Evolutionary conservation across 1,139 yeast species (phyloP).

Genomic region (Yamadazyma dushanensis): DNA sequence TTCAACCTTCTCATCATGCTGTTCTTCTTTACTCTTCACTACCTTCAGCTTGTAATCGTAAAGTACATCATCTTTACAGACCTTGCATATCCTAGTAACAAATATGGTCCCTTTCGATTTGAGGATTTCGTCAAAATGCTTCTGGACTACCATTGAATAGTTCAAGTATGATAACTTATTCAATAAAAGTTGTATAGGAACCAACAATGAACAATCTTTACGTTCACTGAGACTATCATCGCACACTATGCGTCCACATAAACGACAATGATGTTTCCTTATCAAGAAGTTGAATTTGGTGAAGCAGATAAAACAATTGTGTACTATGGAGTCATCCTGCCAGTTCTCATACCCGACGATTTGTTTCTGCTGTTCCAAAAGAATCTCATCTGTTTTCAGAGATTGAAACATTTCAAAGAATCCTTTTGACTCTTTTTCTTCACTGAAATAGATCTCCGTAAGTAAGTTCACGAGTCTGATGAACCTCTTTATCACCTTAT

Average conservation of each 20-base stretch:
- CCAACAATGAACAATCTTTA: slow-evolving; percentile 65
- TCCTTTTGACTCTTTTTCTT: slow-evolving; percentile 4
- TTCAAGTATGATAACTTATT: slow-evolving; percentile 40
- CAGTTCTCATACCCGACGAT: slow-evolving; percentile 46
- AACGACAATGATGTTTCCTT: slow-evolving; percentile 84
- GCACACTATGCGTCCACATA: slow-evolving; percentile 84
- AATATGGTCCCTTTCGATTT: slow-evolving; percentile 15
- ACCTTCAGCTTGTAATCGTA: slow-evolving; percentile 50
- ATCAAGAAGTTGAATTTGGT: slow-evolving; percentile 55
- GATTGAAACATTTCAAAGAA: slow-evolving; percentile 5
- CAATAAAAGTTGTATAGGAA: slow-evolving; percentile 55
- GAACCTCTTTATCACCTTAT: slow-evolving; percentile 65
- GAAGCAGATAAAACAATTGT: slow-evolving; percentile 66
- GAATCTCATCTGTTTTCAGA: slow-evolving; percentile 4
- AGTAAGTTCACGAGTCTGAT: slow-evolving; percentile 38
- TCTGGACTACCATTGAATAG: slow-evolving; percentile 31
- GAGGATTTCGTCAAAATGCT: slow-evolving; percentile 18
- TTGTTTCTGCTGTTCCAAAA: slow-evolving; percentile 36
- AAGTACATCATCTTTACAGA: slow-evolving; percentile 66
- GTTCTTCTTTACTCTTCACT: background rate
- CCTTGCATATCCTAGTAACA: slow-evolving; percentile 55
- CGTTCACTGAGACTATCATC: slow-evolving; percentile 51
- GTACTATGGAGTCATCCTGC: slow-evolving; percentile 56
- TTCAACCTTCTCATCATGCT: slow-evolving; percentile 5
- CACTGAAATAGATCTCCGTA: slow-evolving; percentile 10